A percentile compares a stretch with the other conserved stretches of the same genome.
These are phyloP conservation scores for Schizosaccharomyces versatilis DNA, from an alignment of 1,139 yeast species.

Conservation along the genomic window DNA sequence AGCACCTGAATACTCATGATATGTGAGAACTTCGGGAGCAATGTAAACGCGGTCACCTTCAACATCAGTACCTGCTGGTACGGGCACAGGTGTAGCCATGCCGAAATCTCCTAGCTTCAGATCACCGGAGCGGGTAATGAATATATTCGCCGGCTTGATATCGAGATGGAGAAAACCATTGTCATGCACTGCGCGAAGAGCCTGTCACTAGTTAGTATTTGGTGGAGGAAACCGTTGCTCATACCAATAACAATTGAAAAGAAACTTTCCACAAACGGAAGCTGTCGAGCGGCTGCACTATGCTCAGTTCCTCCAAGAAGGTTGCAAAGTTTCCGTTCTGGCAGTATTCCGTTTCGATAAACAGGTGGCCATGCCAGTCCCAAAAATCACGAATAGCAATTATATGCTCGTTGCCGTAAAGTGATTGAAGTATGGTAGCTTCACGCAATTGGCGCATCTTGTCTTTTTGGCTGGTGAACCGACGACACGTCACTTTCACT, in stretches of 20 bases:
- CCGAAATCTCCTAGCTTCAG: constrained; percentile 72
- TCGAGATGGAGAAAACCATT: constrained; percentile 63
- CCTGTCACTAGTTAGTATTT: constrained; percentile 53
- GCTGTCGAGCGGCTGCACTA: constrained; percentile 54
- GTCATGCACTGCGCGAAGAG: constrained; percentile 60
- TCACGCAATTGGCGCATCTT: constrained; percentile 33
- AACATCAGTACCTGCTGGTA: constrained; percentile 38
- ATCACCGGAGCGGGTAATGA: constrained; percentile 84
- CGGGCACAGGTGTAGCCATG: constrained; percentile 40
- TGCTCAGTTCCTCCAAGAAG: constrained; percentile 60
- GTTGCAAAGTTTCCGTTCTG: constrained; percentile 79
- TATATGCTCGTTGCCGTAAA: constrained; percentile 61
- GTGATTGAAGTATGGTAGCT: constrained; percentile 29
- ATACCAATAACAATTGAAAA: not conserved
- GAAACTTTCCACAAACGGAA: constrained; percentile 90
- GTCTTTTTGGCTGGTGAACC: constrained; percentile 30
- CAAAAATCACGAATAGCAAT: constrained; percentile 67
- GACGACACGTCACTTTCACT: constrained; percentile 56
- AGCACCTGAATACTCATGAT: constrained; percentile 64
- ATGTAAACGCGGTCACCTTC: constrained; percentile 96
- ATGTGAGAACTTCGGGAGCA: constrained; percentile 83
- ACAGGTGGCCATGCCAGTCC: constrained; percentile 54
- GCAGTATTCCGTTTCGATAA: constrained; percentile 85
- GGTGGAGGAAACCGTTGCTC: not conserved
- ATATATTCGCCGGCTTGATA: constrained; percentile 82